Conservation (phyloP, 2,329 filamentous ascomycete species). For the Berkeleyomyces rouxiae region DNA sequence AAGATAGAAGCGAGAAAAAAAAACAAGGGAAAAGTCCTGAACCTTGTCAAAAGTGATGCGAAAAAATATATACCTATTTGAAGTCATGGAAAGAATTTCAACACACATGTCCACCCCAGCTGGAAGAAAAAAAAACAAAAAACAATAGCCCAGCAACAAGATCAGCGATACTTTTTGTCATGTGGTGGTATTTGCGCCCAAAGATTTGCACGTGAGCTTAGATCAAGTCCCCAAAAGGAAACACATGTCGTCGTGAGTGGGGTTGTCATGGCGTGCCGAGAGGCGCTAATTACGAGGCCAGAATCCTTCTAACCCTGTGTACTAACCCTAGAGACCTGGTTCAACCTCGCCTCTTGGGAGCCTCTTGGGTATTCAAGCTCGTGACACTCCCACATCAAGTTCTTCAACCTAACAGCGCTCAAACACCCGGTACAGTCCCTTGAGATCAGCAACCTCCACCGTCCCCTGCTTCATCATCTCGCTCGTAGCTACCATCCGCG, state of each 20-base stretch:
- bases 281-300: not conserved
- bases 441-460: conserved; percentile 78
- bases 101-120: too few species aligned
- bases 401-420: conserved; percentile 47
- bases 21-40: not conserved
- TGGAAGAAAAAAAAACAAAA: not conserved
- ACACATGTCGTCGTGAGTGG: not conserved
- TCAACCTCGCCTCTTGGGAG: not conserved
- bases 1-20: not conserved
- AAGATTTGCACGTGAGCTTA: not conserved
- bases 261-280: not conserved
- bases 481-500: conserved; percentile 66
- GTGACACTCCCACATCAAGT: conserved; percentile 25
- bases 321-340: not conserved
- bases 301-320: not conserved
- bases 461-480: conserved; percentile 56
- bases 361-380: not conserved
- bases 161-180: not conserved
- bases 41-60: too few species aligned
- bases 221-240: not conserved
- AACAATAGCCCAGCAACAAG: not conserved
- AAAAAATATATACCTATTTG: too few species aligned
- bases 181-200: not conserved
- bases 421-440: conserved; percentile 86
- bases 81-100: too few species aligned